Evolutionary conservation across 2,329 filamentous ascomycete species (phyloP), one percentile per base, ranked within the genome.

Genomic region (Neobulgaria alba): DNA sequence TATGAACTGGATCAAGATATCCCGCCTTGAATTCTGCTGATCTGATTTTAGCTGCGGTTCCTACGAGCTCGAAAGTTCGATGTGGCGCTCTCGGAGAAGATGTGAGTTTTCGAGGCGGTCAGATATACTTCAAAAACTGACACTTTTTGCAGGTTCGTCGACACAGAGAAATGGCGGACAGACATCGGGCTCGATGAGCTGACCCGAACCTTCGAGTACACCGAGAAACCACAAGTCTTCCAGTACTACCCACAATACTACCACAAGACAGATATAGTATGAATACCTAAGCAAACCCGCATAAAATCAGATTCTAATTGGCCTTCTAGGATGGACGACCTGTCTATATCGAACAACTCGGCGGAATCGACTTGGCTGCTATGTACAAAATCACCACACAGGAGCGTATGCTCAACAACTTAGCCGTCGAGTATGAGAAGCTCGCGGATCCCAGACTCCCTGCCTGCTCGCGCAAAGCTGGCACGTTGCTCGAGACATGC

Each of bases 171-270:
- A 61, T 98, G 92, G 92, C 79, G 92, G 63, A 80, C 82, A 63
- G 79, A 89, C 42, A 92, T 84, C 58, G 79, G 84, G 49, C 84
- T 94, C 21, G 86, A 95, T 66, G 74, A 89, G 50, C 74, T 86
- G 29, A 77, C 90, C 40, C 78, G 77, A 49, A 82, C 69, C 54
- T 95, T 93, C 72, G 79, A 92, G 45, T 95, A 95, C 69, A 73
- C 73, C 49, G 89, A 95, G 74, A 92, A 90, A 66, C 62, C 75
- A 41, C 63, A 90, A 61, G 76, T 98, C 44, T 85, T 85, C 65
- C 71, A 90, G 66, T 95, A 85, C 73, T 98, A 98, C 68, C 87
- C 87, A 35, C 92, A 98, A 68, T 98, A 92, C 72, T 98, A 98
- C 71, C 92, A 98, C 77, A 95, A 95, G 72, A 90, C 80, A 10